Conservation (phyloP, 169 alveolate species). For the Plasmodium vivax region DNA sequence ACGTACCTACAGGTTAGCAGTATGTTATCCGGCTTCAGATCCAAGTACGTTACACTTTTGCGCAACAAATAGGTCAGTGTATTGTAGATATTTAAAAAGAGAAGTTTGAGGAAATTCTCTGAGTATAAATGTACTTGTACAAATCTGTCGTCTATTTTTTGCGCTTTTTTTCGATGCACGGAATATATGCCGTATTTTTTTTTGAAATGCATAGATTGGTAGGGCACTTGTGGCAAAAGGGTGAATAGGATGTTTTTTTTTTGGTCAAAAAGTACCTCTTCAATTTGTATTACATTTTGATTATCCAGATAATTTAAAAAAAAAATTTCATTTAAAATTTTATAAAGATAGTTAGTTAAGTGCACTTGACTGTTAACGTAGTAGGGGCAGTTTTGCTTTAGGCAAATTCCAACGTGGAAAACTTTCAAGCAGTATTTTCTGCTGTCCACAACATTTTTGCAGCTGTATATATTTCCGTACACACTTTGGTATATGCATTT, state of each 20-base stretch:
- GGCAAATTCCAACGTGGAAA: slow-evolving; percentile 25
- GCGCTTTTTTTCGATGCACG: slow-evolving; percentile 3
- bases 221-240: slow-evolving; percentile 30
- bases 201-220: slow-evolving; percentile 67
- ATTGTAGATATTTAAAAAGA: slow-evolving; percentile 39
- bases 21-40: slow-evolving; percentile 65
- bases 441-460: slow-evolving; percentile 41
- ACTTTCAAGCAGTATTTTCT: slow-evolving; percentile 59
- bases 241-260: slow-evolving; percentile 26
- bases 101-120: slow-evolving; percentile 25
- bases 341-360: slow-evolving; percentile 39
- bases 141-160: not conserved
- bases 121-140: slow-evolving; percentile 36
- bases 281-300: slow-evolving; percentile 48
- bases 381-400: slow-evolving; percentile 56
- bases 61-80: slow-evolving; percentile 37
- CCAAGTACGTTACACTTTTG: slow-evolving; percentile 55
- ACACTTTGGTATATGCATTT: slow-evolving; percentile 45
- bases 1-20: slow-evolving; percentile 15
- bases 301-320: slow-evolving; percentile 43
- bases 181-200: slow-evolving; percentile 41
- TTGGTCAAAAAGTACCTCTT: slow-evolving; percentile 47
- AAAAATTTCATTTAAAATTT: slow-evolving; percentile 60
- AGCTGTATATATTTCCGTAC: slow-evolving; percentile 39
- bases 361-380: slow-evolving; percentile 41